Conservation (phyloP, 306 rosid genomes). For the Rosa rugosa region DNA sequence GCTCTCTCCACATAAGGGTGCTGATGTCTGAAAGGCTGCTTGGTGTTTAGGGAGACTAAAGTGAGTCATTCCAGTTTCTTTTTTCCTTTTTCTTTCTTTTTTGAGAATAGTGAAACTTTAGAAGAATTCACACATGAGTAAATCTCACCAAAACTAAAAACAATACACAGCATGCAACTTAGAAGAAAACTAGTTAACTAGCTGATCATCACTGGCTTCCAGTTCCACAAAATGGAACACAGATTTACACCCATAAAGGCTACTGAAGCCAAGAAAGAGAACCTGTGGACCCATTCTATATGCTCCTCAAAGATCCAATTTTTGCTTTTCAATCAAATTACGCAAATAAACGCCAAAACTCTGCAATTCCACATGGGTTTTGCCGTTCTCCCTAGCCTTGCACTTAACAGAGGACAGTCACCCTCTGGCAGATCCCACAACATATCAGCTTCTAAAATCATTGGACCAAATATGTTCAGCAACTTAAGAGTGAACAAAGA, state of each 20-base stretch:
- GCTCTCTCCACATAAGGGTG: not conserved
- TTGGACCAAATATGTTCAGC: not conserved
- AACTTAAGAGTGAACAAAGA: not conserved
- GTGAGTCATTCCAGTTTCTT: not conserved
- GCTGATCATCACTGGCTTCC: not conserved
- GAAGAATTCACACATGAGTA: not conserved
- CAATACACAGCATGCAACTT: not conserved
- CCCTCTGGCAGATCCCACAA: not conserved
- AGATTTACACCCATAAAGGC: not conserved
- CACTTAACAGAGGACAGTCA: not conserved
- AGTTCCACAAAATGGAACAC: not conserved
- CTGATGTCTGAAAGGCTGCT: not conserved
- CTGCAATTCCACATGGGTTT: not conserved
- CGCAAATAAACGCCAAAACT: not conserved
- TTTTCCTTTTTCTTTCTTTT: not conserved
- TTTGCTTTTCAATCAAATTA: not conserved
- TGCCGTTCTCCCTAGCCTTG: not conserved
- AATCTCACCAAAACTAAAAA: not conserved
- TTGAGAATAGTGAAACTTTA: too few species aligned
- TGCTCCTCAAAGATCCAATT: not conserved
- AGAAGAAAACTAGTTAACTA: not conserved
- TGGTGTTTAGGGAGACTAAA: not conserved
- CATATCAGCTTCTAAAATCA: not conserved
- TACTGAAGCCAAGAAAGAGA: not conserved
- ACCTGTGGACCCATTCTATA: not conserved